Evolutionary conservation across 768 basidiomycete species (phyloP), one percentile per base, ranked within the genome.

Genomic region (Suillus subalutaceus): DNA sequence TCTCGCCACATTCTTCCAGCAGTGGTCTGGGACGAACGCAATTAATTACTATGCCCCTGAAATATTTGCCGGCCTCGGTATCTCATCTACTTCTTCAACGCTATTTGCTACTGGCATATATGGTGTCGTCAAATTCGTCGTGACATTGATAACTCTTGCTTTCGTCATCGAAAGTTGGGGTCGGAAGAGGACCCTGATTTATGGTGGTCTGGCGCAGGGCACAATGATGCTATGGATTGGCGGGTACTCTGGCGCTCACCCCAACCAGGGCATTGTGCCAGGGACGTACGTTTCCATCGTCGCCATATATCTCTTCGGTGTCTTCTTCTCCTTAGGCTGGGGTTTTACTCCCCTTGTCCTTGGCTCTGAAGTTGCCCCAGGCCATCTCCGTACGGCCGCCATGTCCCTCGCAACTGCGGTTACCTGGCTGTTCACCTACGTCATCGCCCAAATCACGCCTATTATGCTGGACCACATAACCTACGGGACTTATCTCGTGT

Each of bases 1-100:
- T 2, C 63, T 79, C 44, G 73, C 76, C 58, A 76, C 78, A 63
- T 75, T 79, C 69, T 67, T 77, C 65, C 81, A 79, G 66, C 81
- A 82, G 63, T 79, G 80, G 75, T 72, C 81, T 0, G 81, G 81
- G 35, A 78, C 79, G 56, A 81, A 80, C 71, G 76, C 80, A 4
- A 77, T 82, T 70, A 80, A 81, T 69, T 82, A 81, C 63, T 82
- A 79, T 57, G 65, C 77, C 20, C 81, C 80, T 1, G 56, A 72
- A 30, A 79, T 82, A 58, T 82, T 81, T 50, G 69, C 73, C 3
- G 63, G 69, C 3, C 74, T 82, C 18, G 81, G 80, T 0, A 63
- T 82, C n/a, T 73, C 74, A 1, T 68, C 71, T 41, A 75, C 74
- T 32, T 72, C 71, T 0, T 65, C 76, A 0, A 69, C 78, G n/a